phyloP scores from a whole-genome alignment of 1,139 yeast species.

The Hansenula anomala region DNA sequence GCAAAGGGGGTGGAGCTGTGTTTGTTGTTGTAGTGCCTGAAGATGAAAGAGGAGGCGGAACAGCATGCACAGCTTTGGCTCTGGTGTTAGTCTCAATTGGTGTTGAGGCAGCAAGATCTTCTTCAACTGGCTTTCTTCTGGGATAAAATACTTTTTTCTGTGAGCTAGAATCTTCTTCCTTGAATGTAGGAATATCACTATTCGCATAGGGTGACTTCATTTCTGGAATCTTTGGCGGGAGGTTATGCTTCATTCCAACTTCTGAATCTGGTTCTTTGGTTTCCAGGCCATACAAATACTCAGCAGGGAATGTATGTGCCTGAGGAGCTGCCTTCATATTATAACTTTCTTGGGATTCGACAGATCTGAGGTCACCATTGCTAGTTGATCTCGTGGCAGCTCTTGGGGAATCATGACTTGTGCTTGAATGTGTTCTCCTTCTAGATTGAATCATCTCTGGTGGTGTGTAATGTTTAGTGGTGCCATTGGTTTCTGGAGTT shows the following conservation, averaged over 20 bases:
- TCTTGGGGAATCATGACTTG: slow-evolving; percentile 12
- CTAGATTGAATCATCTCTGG: slow-evolving; percentile 61
- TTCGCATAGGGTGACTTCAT: slow-evolving; percentile 20
- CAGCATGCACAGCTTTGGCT: neutral
- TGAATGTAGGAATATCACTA: neutral
- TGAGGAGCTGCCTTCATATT: slow-evolving; percentile 19
- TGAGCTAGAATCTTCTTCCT: neutral
- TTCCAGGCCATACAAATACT: slow-evolving; percentile 17
- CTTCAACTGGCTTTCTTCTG: slow-evolving; percentile 17
- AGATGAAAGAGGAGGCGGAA: slow-evolving; percentile 11
- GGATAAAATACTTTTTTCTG: slow-evolving; percentile 7
- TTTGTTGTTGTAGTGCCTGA: no score
- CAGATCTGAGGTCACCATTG: neutral
- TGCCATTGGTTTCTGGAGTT: neutral
- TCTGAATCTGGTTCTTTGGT: slow-evolving; percentile 12
- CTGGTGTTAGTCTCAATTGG: neutral
- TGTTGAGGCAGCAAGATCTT: neutral
- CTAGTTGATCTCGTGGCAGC: slow-evolving; percentile 4
- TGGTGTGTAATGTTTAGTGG: slow-evolving; percentile 32
- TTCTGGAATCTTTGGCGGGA: slow-evolving; percentile 20
- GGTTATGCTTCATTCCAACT: slow-evolving; percentile 7
- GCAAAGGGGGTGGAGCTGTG: neutral
- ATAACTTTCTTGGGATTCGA: neutral
- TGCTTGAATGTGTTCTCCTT: slow-evolving; percentile 38
- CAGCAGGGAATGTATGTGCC: slow-evolving; percentile 23